phyloP scores from a whole-genome alignment of 257 asterid species.

The Nicotiana tabacum region DNA sequence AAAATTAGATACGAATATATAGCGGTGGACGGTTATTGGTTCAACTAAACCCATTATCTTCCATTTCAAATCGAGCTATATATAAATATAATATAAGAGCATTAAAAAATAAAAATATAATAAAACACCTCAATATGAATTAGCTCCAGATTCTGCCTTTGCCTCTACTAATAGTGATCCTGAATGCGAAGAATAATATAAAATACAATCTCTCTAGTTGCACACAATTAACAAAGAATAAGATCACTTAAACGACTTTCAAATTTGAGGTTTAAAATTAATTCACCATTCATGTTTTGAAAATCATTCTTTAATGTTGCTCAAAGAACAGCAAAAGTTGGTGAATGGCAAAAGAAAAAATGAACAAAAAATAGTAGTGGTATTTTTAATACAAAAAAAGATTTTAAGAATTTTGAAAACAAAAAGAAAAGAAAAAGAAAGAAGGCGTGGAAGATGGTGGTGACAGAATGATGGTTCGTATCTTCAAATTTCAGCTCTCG shows the following conservation, averaged over 20 bases:
- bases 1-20: no score
- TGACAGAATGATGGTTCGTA: conserved; percentile 7
- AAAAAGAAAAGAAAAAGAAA: background rate
- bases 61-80: background rate
- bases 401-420: background rate
- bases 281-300: background rate
- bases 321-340: background rate
- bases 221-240: background rate
- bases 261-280: no score
- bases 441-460: conserved; percentile 8
- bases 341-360: background rate
- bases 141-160: background rate
- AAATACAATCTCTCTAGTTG: background rate
- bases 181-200: background rate
- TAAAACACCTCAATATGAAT: background rate
- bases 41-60: no score
- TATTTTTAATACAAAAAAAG: background rate
- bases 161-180: background rate
- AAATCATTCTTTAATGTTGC: background rate
- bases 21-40: no score
- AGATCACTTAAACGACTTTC: background rate
- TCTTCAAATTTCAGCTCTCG: conserved; percentile 7
- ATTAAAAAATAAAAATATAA: no score
- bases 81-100: background rate
- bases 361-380: background rate